Evolutionary conservation across 306 rosid genomes (phyloP), one percentile per base, ranked within the genome.

Genomic region (Prosopis cineraria): DNA sequence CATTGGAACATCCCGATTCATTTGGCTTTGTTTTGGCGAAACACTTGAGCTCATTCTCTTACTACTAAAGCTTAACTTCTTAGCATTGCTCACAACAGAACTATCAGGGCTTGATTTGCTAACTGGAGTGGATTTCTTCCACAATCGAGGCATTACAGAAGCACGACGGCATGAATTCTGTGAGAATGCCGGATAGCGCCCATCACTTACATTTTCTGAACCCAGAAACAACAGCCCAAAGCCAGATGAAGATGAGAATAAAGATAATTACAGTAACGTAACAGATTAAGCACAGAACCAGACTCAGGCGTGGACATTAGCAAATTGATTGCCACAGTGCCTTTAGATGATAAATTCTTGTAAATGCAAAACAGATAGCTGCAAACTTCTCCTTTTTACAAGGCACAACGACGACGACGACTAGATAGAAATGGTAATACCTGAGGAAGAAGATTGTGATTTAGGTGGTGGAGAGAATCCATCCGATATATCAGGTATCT

Each of bases 401-500:
- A 67, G 58, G 77, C 84, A 64, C 67, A 59, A 70, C 25, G 30
- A 65, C 7, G 44, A 31, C 62, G 77, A 33, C 16, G 77, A 62
- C 8, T 37, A 78, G 7, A 33, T 19, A 55, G 9, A 68, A 75
- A 36, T 30, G 67, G 11, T 12, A 13, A 67, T 78, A 93, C 99
- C 99, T 86, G 74, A 85, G 2, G 98, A 96, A 39, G 96, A 91
- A 84, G 94, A 82, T 65, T 73, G 87, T 1, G 94, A 88, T 1
- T 67, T 83, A 24, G 90, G 88, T 48, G 96, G 96, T 17, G 96
- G 93, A 13, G 97, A 88, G 72, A 79, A 82, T 75, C 86, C 94
- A 39, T 83, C 91, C 6, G 97, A 87, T 56, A 90, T 84, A 84
- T 96, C 99, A 34, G 98, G 96, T 77, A 96, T 79, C 87, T 90